Percentiles rank a stretch among this genome's conserved stretches.
These are phyloP conservation scores for Litchi chinensis DNA, from an alignment of 345 rosid species.

Conservation along the genomic window DNA sequence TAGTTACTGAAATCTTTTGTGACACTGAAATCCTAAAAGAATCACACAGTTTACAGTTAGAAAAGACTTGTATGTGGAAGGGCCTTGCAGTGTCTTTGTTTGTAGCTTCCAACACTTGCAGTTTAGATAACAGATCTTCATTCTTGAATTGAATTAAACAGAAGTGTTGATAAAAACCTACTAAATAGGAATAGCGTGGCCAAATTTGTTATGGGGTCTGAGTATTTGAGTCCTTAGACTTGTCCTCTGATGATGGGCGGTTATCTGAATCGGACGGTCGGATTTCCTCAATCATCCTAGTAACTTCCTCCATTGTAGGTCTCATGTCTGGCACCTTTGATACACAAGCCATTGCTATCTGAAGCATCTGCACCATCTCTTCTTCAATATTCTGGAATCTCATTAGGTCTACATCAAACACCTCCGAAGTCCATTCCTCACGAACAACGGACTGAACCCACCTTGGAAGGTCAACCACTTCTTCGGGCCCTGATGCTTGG, in stretches of 20 bases:
- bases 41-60: slow-evolving; percentile 17
- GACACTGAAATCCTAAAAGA: slow-evolving; percentile 19
- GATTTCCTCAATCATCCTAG: slow-evolving; percentile 78
- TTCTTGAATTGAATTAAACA: neutral
- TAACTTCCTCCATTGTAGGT: slow-evolving; percentile 76
- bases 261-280: slow-evolving; percentile 61
- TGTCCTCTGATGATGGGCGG: slow-evolving; percentile 52
- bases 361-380: slow-evolving; percentile 95
- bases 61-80: neutral
- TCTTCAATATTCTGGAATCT: slow-evolving; percentile 70
- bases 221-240: slow-evolving; percentile 26
- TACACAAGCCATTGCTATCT: slow-evolving; percentile 88
- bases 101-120: neutral
- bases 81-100: neutral
- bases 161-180: neutral
- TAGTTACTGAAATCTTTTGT: neutral
- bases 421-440: slow-evolving; percentile 96
- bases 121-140: neutral
- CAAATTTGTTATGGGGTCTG: slow-evolving; percentile 24
- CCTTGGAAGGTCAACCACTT: slow-evolving; percentile 72
- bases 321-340: slow-evolving; percentile 66
- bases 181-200: neutral
- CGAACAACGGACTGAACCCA: slow-evolving; percentile 93
- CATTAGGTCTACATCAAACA: slow-evolving; percentile 78
- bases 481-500: slow-evolving; percentile 59